Percentiles rank a stretch among this genome's conserved stretches.
Evolutionary conservation across 2,329 filamentous ascomycete species (phyloP).

Genomic region (Aspergillus caelatus): DNA sequence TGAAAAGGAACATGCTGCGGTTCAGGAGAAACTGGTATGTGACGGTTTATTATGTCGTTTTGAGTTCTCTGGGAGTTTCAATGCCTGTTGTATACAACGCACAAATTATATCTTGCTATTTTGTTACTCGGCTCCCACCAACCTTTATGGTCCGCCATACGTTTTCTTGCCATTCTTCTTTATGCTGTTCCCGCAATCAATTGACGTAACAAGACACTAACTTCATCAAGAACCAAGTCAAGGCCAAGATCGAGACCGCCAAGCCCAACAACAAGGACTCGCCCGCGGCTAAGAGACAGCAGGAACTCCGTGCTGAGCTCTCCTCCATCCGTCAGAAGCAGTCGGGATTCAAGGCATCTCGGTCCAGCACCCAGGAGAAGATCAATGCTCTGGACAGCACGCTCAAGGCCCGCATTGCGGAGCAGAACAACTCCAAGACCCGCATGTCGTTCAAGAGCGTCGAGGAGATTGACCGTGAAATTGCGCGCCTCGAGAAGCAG

Average conservation of each 20-base stretch:
- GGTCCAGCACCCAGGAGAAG: conserved; percentile 78
- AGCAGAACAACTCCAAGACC: conserved; percentile 83
- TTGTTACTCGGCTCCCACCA: too few relatives aligned
- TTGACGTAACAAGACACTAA: conserved; percentile 17
- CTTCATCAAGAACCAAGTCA: conserved; percentile 76
- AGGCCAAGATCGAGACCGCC: conserved; percentile 83
- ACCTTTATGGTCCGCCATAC: background rate
- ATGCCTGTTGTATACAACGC: conserved; percentile 7
- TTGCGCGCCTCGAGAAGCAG: conserved; percentile 77
- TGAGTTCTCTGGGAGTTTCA: conserved; percentile 3
- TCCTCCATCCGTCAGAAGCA: conserved; percentile 86
- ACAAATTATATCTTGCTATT: background rate
- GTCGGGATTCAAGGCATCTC: conserved; percentile 80
- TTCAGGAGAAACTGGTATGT: conserved; percentile 69
- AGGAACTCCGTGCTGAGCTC: conserved; percentile 81
- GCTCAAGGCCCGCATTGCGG: conserved; percentile 78
- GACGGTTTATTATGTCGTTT: conserved; percentile 2
- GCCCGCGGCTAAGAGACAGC: conserved; percentile 77
- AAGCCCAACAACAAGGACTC: conserved; percentile 81
- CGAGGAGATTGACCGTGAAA: conserved; percentile 85
- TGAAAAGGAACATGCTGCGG: conserved; percentile 81
- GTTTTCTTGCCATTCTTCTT: background rate
- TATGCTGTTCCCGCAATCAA: conserved; percentile 4
- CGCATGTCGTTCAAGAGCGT: conserved; percentile 82
- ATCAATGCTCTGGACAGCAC: conserved; percentile 90